Evolutionary conservation across 306 rosid genomes (phyloP), one percentile per base, ranked within the genome.

Genomic region (Leucaena leucocephala): DNA sequence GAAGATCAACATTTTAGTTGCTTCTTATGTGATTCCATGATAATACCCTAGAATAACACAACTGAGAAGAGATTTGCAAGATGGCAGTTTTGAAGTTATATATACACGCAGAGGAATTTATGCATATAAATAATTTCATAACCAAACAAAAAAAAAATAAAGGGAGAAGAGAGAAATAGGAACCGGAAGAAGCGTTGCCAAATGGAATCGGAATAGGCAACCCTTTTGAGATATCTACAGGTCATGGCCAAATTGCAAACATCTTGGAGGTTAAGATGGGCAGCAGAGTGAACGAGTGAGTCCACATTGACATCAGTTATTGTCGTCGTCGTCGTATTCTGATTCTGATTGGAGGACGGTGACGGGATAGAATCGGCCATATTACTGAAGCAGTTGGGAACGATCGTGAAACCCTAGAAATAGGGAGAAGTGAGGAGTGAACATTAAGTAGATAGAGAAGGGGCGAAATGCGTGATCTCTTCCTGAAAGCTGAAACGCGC

Each of bases 181-280:
- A 21, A 93, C 97, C 90, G 85, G 91, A 84, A 89, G 81, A 85
- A 66, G 43, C 58, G 92, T 12, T 61, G 89, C 97, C 97, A 93
- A 57, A 93, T 79, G 66, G 90, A 82, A 82, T 93, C 93, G 71
- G 98, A 90, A 73, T 87, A 91, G 4, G 97, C 86, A 76, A 84
- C 88, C 61, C 77, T 85, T 55, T 85, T 88, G 88, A 93, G 82
- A 61, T 76, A 81, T 75, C 80, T 86, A 89, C 93, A 91, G 76
- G 89, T 85, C 85, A 83, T 86, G 71, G 97, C 91, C 76, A 93
- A 19, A 68, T 86, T 88, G 84, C 90, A 91, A 76, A 93, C 75
- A 71, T 91, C 98, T 49, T 70, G 90, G 81, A 85, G 83, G 68
- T 44, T 79, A 8, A 93, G 88, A 80, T 54, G 81, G 52, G 50